Base-by-base conservation (phyloP, 208 protist genomes). In the Crithidia bombi region DNA sequence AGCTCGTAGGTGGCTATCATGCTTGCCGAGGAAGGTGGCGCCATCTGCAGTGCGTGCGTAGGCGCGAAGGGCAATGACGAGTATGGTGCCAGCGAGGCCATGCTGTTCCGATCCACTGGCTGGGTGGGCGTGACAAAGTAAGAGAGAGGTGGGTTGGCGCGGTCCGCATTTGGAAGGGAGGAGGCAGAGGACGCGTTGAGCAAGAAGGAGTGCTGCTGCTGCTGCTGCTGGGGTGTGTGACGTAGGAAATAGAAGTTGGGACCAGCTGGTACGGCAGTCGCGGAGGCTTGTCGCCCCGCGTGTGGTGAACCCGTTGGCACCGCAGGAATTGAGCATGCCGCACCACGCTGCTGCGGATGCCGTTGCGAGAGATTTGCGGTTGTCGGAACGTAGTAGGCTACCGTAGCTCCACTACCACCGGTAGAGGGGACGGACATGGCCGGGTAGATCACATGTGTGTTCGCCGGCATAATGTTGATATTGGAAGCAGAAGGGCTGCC, bases 41-140 rank as follows among this genome's bases (percentile, higher is more conserved):
- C 7, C 47, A 52, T 14, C 5, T 25, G 47, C 47, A 52, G 23
- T 5, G 23, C 5, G 30, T 44, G 15, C 35, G 54, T 14, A 11
- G 41, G 3, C 15, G 41, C 19, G 35, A 46, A 47, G 1, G 39
- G 57, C 36, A 51, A 0, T 3, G 28, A 26, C 1, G 30, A 0
- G 28, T 51, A 64, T 11, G 12, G 12, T 4, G 56, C 11, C 7
- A 62, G 25, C n/a, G 56, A 15, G 12, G 23, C 15, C 36, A 64
- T 43, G 41, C 38, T 51, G 41, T 26, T 38, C 7, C 5, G 38
- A 26, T 64, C 41, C 26, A 64, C 36, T 17, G 32, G 57, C 39
- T 49, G 39, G 12, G 36, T 51, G 3, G 57, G 39, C 15, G 51
- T 26, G 32, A 61, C 59, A 15, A 38, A 23, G 41, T 67, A 67